Evolutionary conservation across 129 eudicot species (phyloP).

Genomic region (carrot (Daucus carota)): DH1_v3.0 NC_030383.2:56510501-56511000

Average conservation of each 20-base stretch:
- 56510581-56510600: conserved; percentile 77
- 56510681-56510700: conserved; percentile 81
- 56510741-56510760: conserved; percentile 48
- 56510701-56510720: conserved; percentile 35
- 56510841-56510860: conserved; percentile 50
- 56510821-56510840: conserved; percentile 65
- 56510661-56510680: conserved; percentile 88
- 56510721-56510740: conserved; percentile 21
- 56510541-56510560: conserved; percentile 76
- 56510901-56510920: conserved; percentile 77
- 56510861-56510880: conserved; percentile 41
- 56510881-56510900: conserved; percentile 77
- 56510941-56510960: conserved; percentile 30
- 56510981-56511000: conserved; percentile 51
- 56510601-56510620: conserved; percentile 83
- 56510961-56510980: conserved; percentile 48
- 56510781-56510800: conserved; percentile 55
- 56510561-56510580: conserved; percentile 64
- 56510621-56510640: conserved; percentile 63
- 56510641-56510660: conserved; percentile 59
- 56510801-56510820: conserved; percentile 42
- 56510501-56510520: conserved; percentile 61
- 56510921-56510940: conserved; percentile 46
- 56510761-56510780: conserved; percentile 64
- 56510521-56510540: conserved; percentile 77